Evolutionary conservation across 2,329 filamentous ascomycete genomes (phyloP).

Genomic region (Coniochaeta pulveracea): DNA sequence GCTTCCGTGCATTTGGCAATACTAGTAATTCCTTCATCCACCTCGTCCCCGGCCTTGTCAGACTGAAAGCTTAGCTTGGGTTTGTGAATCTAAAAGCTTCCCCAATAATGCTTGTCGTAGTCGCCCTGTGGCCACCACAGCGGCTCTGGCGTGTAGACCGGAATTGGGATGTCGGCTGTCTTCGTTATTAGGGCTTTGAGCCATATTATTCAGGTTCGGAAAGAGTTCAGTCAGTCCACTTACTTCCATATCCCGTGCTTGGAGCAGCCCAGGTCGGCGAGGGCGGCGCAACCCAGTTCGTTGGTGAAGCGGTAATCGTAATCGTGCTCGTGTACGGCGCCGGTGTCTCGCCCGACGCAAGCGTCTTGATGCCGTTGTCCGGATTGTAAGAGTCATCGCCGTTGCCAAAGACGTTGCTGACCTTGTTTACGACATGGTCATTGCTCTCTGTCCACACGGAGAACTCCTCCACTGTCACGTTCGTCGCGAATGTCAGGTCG

Average conservation of each 20-base stretch:
- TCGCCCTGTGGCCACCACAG: constrained; percentile 19
- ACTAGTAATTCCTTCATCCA: too few relatives aligned
- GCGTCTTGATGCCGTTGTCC: constrained; percentile 9
- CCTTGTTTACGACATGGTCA: constrained; percentile 16
- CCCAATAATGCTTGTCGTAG: constrained; percentile 20
- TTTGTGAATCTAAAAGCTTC: constrained; percentile 12
- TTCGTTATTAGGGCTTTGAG: too few relatives aligned
- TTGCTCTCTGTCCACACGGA: constrained; percentile 8
- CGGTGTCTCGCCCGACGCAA: constrained; percentile 6
- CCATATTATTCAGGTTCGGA: neutral
- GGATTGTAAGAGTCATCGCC: constrained; percentile 16
- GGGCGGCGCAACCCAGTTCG: constrained; percentile 14
- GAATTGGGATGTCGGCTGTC: constrained; percentile 15
- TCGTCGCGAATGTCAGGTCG: constrained; percentile 17
- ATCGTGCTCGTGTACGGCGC: constrained; percentile 17
- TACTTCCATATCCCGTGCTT: constrained; percentile 20
- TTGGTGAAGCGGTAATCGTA: constrained; percentile 18
- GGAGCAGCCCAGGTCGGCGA: constrained; percentile 19
- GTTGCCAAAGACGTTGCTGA: constrained; percentile 21
- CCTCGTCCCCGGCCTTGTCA: too few relatives aligned
- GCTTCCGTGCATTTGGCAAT: too few relatives aligned
- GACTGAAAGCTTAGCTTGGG: neutral
- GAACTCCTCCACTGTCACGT: constrained; percentile 21
- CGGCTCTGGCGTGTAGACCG: constrained; percentile 19
- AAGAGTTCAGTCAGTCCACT: neutral